Evolutionary conservation across 306 rosid genomes (phyloP).

Genomic region (Albizia julibrissin): DNA sequence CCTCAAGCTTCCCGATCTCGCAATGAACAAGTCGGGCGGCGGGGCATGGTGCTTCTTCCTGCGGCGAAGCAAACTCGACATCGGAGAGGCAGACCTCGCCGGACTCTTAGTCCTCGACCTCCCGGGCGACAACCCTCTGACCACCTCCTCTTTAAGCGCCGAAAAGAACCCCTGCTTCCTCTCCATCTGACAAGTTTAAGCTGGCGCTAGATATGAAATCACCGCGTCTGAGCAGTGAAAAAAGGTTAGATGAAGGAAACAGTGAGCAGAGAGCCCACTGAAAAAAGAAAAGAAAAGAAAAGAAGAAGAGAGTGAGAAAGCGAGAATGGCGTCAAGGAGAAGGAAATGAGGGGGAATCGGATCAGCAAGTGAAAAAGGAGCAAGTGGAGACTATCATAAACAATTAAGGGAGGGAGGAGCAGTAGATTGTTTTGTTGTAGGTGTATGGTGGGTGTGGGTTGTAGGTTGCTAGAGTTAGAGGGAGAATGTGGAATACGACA

Average conservation of each 20-base stretch:
- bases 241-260: neutral
- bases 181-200: slow-evolving; percentile 58
- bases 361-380: neutral
- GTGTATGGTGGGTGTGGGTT: neutral
- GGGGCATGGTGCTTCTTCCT: slow-evolving; percentile 66
- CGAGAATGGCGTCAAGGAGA: neutral
- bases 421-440: neutral
- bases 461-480: neutral
- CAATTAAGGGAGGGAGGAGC: neutral
- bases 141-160: slow-evolving; percentile 79
- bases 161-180: slow-evolving; percentile 88
- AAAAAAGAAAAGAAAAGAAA: neutral
- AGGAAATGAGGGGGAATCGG: neutral
- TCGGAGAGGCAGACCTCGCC: slow-evolving; percentile 65
- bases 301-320: neutral
- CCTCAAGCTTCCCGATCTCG: slow-evolving; percentile 91
- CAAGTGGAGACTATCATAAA: slow-evolving; percentile 1
- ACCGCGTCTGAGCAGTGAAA: neutral
- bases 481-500: slow-evolving; percentile 12
- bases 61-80: slow-evolving; percentile 69
- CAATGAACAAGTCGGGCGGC: slow-evolving; percentile 56
- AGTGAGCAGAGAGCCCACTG: neutral
- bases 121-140: slow-evolving; percentile 82
- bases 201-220: neutral
- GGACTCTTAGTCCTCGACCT: slow-evolving; percentile 81